phyloP scores from a whole-genome alignment of 2,329 filamentous ascomycete species.

The Calonectria pseudoreteaudii region DNA sequence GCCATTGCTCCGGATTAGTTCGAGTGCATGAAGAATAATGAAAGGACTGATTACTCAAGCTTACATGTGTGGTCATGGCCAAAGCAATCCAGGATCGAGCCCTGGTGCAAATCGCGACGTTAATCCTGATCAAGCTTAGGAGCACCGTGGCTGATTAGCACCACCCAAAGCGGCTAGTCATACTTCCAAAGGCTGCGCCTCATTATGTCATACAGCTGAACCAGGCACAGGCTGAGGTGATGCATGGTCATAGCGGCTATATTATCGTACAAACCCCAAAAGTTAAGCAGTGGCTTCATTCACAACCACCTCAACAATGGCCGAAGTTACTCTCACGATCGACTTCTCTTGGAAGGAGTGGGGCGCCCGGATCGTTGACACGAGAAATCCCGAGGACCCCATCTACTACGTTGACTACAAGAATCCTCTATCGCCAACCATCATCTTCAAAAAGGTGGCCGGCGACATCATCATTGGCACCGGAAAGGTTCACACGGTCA shows the following conservation, averaged over 20 bases:
- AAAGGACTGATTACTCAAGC: too few relatives aligned
- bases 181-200: background rate
- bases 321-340: conserved; percentile 15
- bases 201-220: background rate
- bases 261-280: background rate
- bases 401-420: conserved; percentile 31
- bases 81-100: too few relatives aligned
- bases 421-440: conserved; percentile 21
- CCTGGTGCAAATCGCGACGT: too few relatives aligned
- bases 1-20: too few relatives aligned
- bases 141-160: too few relatives aligned
- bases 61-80: too few relatives aligned
- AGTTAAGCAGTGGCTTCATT: background rate
- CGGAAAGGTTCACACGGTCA: conserved; percentile 33
- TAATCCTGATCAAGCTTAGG: too few relatives aligned
- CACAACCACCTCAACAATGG: background rate
- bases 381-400: conserved; percentile 14
- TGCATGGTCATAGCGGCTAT: background rate
- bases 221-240: background rate
- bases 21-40: too few relatives aligned
- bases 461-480: conserved; percentile 18
- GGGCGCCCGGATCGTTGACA: conserved; percentile 26
- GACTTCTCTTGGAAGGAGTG: conserved; percentile 36
- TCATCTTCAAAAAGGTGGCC: conserved; percentile 26
- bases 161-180: too few relatives aligned